Base-by-base conservation (phyloP, 2,329 filamentous ascomycete species). In the Fusarium compactum region DNA sequence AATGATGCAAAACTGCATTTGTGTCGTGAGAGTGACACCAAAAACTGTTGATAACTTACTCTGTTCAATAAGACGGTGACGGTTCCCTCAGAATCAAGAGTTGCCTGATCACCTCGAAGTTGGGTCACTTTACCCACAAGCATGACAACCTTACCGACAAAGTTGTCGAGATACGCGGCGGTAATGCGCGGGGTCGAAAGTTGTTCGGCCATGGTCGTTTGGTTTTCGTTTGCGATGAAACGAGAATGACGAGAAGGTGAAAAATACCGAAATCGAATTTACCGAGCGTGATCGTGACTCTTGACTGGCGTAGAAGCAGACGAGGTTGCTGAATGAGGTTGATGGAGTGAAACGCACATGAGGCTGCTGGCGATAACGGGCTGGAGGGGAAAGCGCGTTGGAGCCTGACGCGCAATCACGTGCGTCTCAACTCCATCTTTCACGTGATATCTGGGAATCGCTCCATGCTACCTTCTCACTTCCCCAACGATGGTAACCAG, bases 71-170 rank as follows among this genome's bases (percentile, higher is more conserved):
- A 83, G 3, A 94, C 85, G 1, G 90, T 92, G 27, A 98, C 88
- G 24, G 89, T 87, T 0, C 95, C 95, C 27, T 90, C 91, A 8
- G 93, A 91, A 61, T 97, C 94, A 30, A 98, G 87, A 8, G 90
- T 89, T 0, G 94, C 95, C 53, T 88, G 87, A 55, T 96, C 92
- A 72, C 95, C 95, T 54, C 91, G 90, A 25, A 98, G 85, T 76
- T 96, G 91, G 6, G 89, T 87, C 48, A 98, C 94, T 76, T 92
- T 94, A 76, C 96, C 96, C 8, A 97, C 86, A 58, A 98, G 85
- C 74, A 94, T 94, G 68, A 98, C 92, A 67, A 92, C 92, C 71
- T 89, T 87, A 72, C 86, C 85, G 71, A 90, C 85, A 82, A 95
- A 97, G 76, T 86, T 86, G 78, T 94, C 89, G 62, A 98, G 91